Conservation (phyloP, 225 moss, liverwort and hornwort genomes). For the Sphagnum contortum region DNA sequence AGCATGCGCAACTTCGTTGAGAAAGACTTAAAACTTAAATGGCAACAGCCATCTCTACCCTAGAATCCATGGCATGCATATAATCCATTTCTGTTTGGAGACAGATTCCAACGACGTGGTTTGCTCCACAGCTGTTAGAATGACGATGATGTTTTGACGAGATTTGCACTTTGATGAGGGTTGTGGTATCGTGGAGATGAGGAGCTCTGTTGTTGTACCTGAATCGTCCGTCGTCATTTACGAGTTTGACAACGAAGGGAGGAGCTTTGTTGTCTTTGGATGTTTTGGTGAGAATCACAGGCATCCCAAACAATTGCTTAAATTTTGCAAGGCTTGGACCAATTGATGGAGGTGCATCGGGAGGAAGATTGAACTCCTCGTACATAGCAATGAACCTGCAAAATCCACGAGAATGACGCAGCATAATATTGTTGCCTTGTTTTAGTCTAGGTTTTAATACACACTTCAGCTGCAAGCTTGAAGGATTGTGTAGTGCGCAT, state of each 20-base stretch:
- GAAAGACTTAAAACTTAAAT: no score
- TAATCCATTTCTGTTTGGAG: not conserved
- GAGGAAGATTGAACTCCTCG: conserved; percentile 11
- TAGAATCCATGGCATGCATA: not conserved
- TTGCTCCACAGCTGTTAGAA: not conserved
- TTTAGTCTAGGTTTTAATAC: no score
- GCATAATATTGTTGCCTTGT: conserved; percentile 9
- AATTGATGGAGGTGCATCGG: conserved; percentile 17
- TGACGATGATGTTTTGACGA: no score
- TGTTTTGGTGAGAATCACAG: conserved; percentile 29
- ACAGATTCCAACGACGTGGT: not conserved
- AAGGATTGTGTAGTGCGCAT: no score
- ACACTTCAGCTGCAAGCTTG: no score
- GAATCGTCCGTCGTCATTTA: conserved; percentile 52
- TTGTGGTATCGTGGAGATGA: no score
- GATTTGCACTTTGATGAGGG: no score
- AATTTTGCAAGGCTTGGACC: conserved; percentile 31
- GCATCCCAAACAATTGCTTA: conserved; percentile 32
- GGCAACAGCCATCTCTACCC: no score
- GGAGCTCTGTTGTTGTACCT: conserved; percentile 22
- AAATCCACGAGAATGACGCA: not conserved
- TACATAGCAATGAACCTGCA: conserved; percentile 42
- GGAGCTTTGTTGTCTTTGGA: conserved; percentile 54
- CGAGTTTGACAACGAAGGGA: conserved; percentile 45
- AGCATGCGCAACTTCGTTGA: no score